These are phyloP conservation scores for Naumovozyma dairenensis DNA, from an alignment of 805 yeast genomes.

Conservation along the genomic window DNA sequence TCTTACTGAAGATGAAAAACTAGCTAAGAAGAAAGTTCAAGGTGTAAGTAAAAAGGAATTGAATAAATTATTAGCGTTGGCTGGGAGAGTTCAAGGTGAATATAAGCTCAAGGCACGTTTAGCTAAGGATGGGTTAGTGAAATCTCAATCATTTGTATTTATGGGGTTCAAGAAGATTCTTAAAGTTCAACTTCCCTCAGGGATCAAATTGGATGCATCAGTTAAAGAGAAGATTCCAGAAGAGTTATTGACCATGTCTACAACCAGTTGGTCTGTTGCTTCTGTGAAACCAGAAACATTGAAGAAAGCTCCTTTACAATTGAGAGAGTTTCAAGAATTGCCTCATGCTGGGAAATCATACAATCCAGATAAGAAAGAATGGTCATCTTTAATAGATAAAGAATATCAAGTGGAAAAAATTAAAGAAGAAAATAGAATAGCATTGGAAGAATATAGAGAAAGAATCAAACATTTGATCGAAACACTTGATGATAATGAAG, in stretches of 20 bases:
- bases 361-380: conserved; percentile 76
- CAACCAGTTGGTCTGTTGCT: conserved; percentile 43
- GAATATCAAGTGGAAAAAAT: conserved; percentile 61
- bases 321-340: conserved; percentile 39
- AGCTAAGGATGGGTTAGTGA: conserved; percentile 50
- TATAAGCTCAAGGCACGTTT: conserved; percentile 41
- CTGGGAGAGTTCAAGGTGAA: conserved; percentile 61
- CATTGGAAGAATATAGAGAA: conserved; percentile 51
- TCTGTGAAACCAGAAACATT: conserved; percentile 47
- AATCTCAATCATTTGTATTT: conserved; percentile 47
- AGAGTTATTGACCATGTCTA: conserved; percentile 31
- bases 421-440: conserved; percentile 53
- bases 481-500: conserved; percentile 50
- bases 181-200: conserved; percentile 21
- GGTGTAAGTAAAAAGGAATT: conserved; percentile 59
- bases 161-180: conserved; percentile 42
- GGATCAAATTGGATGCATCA: conserved; percentile 18
- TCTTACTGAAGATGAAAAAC: conserved; percentile 28
- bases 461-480: conserved; percentile 58
- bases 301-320: conserved; percentile 40
- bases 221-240: conserved; percentile 30
- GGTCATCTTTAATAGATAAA: conserved; percentile 61
- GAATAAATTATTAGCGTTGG: conserved; percentile 56
- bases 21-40: conserved; percentile 38
- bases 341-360: conserved; percentile 86